These are phyloP conservation scores for Solanum okadae DNA, from an alignment of 257 asterid genomes.

Conservation along the genomic window DNA sequence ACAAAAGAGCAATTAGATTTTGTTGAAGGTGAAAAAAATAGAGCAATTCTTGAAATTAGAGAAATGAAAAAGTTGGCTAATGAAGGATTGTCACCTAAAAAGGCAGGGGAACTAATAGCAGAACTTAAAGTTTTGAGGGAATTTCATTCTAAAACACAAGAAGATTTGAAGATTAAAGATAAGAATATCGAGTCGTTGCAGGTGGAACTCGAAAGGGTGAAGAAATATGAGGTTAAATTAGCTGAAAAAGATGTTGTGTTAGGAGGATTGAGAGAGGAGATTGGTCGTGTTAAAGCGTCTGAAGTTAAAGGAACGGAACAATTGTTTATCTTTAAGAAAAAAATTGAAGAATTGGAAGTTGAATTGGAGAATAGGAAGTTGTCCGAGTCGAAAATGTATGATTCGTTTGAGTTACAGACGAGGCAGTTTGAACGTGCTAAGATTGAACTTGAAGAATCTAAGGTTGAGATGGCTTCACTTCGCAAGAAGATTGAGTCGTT, in stretches of 20 bases:
- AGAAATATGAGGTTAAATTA: constrained; percentile 22
- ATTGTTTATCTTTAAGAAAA: background rate
- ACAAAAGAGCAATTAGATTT: constrained; percentile 29
- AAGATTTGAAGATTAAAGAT: constrained; percentile 35
- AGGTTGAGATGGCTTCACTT: constrained; percentile 30
- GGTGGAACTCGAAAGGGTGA: constrained; percentile 21
- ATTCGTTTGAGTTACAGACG: background rate
- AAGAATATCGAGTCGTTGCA: constrained; percentile 31
- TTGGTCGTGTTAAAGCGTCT: background rate
- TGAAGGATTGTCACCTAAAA: background rate
- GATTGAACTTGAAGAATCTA: constrained; percentile 10
- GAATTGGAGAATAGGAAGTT: constrained; percentile 2
- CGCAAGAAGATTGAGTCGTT: constrained; percentile 21
- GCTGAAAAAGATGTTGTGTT: constrained; percentile 27
- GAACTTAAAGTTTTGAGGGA: constrained; percentile 31
- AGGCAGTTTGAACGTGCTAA: constrained; percentile 11
- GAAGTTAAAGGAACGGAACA: background rate
- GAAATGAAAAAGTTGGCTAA: constrained; percentile 20
- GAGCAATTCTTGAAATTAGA: constrained; percentile 27
- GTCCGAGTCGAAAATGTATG: background rate
- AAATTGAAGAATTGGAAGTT: background rate
- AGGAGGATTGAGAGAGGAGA: constrained; percentile 29
- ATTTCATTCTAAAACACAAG: constrained; percentile 14
- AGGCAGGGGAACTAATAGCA: background rate
- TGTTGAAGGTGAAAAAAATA: constrained; percentile 25